Evolutionary conservation across 306 rosid species (phyloP).

Genomic region (Begonia peltatifolia): DNA sequence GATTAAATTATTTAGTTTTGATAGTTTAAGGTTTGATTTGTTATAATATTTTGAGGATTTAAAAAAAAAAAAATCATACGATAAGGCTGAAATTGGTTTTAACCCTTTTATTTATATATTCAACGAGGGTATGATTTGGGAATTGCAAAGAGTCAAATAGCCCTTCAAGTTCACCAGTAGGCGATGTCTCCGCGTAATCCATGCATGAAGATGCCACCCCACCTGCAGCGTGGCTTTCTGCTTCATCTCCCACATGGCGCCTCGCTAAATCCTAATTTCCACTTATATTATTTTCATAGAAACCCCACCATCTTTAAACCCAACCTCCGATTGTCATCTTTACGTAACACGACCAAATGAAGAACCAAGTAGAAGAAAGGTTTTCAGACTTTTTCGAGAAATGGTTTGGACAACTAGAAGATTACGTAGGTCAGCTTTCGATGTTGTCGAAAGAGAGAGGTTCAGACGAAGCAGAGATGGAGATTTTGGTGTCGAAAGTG

Average conservation of each 20-base stretch:
- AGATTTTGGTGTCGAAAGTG: slow-evolving; percentile 22
- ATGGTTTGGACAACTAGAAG: slow-evolving; percentile 37
- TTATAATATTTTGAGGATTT: too few species aligned
- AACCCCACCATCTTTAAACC: neutral
- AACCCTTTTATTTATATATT: too few species aligned
- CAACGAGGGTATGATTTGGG: too few species aligned
- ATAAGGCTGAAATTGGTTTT: too few species aligned
- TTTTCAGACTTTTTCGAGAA: slow-evolving; percentile 34
- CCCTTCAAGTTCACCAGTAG: slow-evolving; percentile 7
- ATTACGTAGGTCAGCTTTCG: slow-evolving; percentile 18
- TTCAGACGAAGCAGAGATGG: slow-evolving; percentile 12
- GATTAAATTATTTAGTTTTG: too few species aligned
- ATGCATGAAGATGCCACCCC: slow-evolving; percentile 23
- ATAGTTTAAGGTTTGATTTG: too few species aligned
- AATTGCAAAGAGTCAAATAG: too few species aligned
- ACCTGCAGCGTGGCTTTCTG: too few species aligned
- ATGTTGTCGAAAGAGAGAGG: slow-evolving; percentile 2
- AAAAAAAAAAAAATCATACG: too few species aligned
- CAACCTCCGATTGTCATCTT: neutral
- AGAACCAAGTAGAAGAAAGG: slow-evolving; percentile 17
- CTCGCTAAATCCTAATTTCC: too few species aligned
- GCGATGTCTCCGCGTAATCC: slow-evolving; percentile 40
- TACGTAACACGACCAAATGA: slow-evolving; percentile 6
- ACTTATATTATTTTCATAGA: neutral
- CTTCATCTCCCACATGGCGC: too few species aligned